Percentiles rank a stretch among this genome's conserved stretches.
These are phyloP conservation scores for Xerocomus brunneocitrinus DNA, from an alignment of 768 basidiomycete species.

Conservation along the genomic window DNA sequence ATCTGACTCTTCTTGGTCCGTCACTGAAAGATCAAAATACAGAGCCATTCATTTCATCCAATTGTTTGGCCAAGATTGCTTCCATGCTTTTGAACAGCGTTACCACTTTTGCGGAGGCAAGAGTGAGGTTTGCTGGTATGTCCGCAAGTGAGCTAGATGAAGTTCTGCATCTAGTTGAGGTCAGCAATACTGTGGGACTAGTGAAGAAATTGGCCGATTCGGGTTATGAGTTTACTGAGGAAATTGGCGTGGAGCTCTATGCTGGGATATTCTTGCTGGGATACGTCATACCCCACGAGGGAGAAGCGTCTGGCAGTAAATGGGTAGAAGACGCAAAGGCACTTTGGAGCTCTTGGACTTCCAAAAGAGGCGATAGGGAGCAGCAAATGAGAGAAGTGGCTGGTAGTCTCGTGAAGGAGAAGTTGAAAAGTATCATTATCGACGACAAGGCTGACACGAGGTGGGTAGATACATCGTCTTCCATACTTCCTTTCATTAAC, in stretches of 20 bases:
- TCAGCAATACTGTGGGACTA: conserved; percentile 7
- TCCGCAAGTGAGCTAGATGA: conserved; percentile 1
- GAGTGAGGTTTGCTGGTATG: conserved; percentile 12
- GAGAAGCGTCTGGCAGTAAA: conserved; percentile 5
- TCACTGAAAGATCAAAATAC: background rate
- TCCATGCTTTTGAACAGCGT: conserved; percentile 16
- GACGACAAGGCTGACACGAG: conserved; percentile 32
- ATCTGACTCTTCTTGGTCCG: background rate
- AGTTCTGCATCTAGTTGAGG: background rate
- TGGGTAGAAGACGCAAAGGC: conserved; percentile 21
- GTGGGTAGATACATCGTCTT: conserved; percentile 21
- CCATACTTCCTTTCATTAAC: background rate
- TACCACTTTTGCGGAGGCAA: conserved; percentile 9
- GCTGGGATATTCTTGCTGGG: conserved; percentile 19
- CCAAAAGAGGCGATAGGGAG: conserved; percentile 6
- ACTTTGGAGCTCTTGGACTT: conserved; percentile 32
- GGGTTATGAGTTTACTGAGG: conserved; percentile 18
- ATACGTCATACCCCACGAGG: conserved; percentile 13
- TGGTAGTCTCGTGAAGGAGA: conserved; percentile 36
- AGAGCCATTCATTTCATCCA: conserved; percentile 22
- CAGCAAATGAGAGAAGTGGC: conserved; percentile 25
- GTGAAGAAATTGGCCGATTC: conserved; percentile 15
- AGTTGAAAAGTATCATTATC: conserved; percentile 38
- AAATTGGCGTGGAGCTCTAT: conserved; percentile 19
- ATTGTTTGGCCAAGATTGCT: conserved; percentile 14